phyloP scores from a whole-genome alignment of 208 protist genomes.

The Leishmania arabica region DNA sequence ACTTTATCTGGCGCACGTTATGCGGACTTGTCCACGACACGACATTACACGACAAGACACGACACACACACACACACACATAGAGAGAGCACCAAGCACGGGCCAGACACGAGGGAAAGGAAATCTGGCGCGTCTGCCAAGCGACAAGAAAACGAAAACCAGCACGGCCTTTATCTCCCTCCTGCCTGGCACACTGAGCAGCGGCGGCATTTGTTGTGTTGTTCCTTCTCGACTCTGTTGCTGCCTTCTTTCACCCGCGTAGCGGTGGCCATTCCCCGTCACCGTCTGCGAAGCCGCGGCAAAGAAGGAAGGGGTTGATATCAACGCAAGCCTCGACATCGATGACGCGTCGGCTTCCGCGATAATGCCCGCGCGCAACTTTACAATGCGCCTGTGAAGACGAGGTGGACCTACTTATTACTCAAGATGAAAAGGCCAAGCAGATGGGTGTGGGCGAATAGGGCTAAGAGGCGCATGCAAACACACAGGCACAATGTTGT shows the following conservation, averaged over 20 bases:
- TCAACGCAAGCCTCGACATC: neutral
- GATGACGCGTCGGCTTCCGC: neutral
- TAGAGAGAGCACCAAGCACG: neutral
- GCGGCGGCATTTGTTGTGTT: neutral
- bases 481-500: neutral
- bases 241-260: neutral
- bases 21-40: neutral
- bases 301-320: neutral
- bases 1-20: neutral
- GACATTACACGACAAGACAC: too few species aligned
- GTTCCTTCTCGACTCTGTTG: neutral
- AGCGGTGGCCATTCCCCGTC: neutral
- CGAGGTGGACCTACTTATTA: neutral
- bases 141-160: neutral
- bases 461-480: neutral
- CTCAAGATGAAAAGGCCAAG: neutral
- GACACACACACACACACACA: too few species aligned
- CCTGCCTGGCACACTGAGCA: neutral
- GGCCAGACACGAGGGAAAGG: neutral
- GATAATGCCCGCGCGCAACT: neutral
- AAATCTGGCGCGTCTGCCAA: neutral
- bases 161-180: neutral
- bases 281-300: neutral
- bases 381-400: neutral
- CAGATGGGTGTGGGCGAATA: neutral